Conservation (phyloP, 2,329 filamentous ascomycete genomes). For the Colletotrichum liaoningense region DNA sequence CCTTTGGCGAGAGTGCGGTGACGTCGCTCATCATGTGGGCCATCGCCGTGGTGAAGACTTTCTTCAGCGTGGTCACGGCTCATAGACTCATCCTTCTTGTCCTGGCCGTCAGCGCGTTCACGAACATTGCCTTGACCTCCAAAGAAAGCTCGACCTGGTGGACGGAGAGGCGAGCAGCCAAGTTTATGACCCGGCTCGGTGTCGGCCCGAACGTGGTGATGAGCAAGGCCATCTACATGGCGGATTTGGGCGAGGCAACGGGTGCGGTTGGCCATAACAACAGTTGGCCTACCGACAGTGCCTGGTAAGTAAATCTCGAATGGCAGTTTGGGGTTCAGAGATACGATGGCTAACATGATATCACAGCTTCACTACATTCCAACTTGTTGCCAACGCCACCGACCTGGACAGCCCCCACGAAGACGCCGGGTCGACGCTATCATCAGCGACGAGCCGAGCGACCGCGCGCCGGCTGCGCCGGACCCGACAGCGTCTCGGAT, state of each 20-base stretch:
- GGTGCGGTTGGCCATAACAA: constrained; percentile 47
- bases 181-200: constrained; percentile 85
- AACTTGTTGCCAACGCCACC: constrained; percentile 66
- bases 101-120: constrained; percentile 74
- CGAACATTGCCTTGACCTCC: constrained; percentile 81
- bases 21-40: constrained; percentile 83
- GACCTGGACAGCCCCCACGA: constrained; percentile 69
- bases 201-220: constrained; percentile 83
- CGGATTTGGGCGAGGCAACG: constrained; percentile 78
- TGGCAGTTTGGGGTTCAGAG: background rate
- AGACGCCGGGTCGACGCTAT: constrained; percentile 60
- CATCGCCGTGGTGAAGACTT: constrained; percentile 72
- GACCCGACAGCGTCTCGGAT: constrained; percentile 84
- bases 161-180: constrained; percentile 82
- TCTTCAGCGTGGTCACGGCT: constrained; percentile 76
- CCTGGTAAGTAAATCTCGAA: constrained; percentile 52
- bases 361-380: constrained; percentile 70
- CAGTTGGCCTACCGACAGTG: constrained; percentile 58
- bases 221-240: constrained; percentile 86
- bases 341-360: background rate
- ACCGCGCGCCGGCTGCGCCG: constrained; percentile 76
- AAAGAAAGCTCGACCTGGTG: constrained; percentile 84
- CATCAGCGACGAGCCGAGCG: constrained; percentile 60
- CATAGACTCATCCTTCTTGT: constrained; percentile 80
- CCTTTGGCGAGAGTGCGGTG: constrained; percentile 78